Percentiles rank a stretch among this genome's conserved stretches.
These are phyloP conservation scores for Prunus kanzakura DNA, from an alignment of 306 rosid genomes.

Conservation along the genomic window DNA sequence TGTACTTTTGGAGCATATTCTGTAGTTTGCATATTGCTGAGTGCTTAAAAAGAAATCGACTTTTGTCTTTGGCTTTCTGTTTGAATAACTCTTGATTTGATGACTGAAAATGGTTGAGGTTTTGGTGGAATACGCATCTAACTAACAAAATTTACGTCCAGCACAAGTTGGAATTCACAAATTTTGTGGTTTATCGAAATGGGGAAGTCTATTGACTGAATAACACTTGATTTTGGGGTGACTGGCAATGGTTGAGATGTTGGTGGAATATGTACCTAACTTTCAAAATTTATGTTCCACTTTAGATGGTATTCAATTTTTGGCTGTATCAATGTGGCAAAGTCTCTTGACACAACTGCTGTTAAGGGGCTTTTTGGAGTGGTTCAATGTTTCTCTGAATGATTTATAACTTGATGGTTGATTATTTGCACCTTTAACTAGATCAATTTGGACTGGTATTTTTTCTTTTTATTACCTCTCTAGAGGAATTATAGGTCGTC, in stretches of 20 bases:
- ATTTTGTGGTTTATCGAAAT: neutral
- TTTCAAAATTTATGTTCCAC: neutral
- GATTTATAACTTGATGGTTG: neutral
- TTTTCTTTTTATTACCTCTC: too few species aligned
- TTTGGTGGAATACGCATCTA: slow-evolving; percentile 5
- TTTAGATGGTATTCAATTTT: neutral
- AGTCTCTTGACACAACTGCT: neutral
- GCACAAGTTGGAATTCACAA: neutral
- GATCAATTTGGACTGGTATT: neutral
- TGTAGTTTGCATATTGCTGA: neutral
- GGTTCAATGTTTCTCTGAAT: neutral
- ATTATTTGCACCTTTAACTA: neutral
- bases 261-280: slow-evolving; percentile 1
- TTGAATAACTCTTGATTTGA: neutral
- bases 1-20: neutral
- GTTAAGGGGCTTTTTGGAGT: neutral
- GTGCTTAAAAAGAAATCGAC: neutral
- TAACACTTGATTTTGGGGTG: neutral
- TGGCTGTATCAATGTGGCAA: neutral
- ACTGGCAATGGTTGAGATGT: neutral
- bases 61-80: neutral
- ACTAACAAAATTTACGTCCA: neutral
- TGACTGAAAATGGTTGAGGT: neutral
- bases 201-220: neutral
- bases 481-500: too few species aligned